A percentile compares a stretch with the other conserved stretches of the same genome.
These are phyloP conservation scores for Ceratocystis alfenasii DNA, from an alignment of 2,329 filamentous ascomycete species.

Conservation along the genomic window DNA sequence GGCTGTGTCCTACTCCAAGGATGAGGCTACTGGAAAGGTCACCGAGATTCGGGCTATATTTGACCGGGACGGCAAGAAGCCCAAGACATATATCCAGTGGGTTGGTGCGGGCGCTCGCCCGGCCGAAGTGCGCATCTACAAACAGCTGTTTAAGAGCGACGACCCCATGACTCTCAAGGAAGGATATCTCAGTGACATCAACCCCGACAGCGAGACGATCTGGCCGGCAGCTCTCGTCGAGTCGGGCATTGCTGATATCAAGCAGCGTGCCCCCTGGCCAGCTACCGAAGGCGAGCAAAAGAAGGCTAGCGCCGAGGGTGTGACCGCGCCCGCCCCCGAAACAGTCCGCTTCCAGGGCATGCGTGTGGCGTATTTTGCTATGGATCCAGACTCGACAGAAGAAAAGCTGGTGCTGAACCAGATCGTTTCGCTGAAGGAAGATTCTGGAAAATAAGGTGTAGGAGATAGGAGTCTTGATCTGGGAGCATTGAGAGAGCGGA, in stretches of 20 bases:
- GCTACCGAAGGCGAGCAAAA: conserved; percentile 60
- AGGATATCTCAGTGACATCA: conserved; percentile 74
- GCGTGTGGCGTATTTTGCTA: conserved; percentile 71
- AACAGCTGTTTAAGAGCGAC: conserved; percentile 74
- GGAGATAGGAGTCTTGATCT: too few species aligned
- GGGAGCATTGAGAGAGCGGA: neutral
- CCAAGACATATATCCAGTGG: conserved; percentile 87
- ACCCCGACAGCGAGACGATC: conserved; percentile 71
- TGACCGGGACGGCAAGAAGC: conserved; percentile 58
- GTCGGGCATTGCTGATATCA: conserved; percentile 68
- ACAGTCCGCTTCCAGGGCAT: conserved; percentile 83
- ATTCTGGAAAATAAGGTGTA: conserved; percentile 48
- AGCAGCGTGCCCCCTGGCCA: conserved; percentile 64
- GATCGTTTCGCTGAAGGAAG: conserved; percentile 86
- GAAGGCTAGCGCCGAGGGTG: conserved; percentile 26
- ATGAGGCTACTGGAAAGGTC: conserved; percentile 50
- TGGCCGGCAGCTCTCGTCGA: conserved; percentile 71
- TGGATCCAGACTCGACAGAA: conserved; percentile 67
- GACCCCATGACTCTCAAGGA: conserved; percentile 66
- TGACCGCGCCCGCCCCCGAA: conserved; percentile 46
- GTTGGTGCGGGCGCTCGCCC: conserved; percentile 54
- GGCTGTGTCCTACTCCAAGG: conserved; percentile 57
- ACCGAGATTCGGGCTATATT: conserved; percentile 51
- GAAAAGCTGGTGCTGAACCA: conserved; percentile 81
- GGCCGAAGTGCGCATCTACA: conserved; percentile 67